A percentile compares a stretch with the other conserved stretches of the same genome.
These are phyloP conservation scores for Setaria italica DNA, from an alignment of 202 grass and related monocot genomes.

Conservation along the genomic window DNA sequence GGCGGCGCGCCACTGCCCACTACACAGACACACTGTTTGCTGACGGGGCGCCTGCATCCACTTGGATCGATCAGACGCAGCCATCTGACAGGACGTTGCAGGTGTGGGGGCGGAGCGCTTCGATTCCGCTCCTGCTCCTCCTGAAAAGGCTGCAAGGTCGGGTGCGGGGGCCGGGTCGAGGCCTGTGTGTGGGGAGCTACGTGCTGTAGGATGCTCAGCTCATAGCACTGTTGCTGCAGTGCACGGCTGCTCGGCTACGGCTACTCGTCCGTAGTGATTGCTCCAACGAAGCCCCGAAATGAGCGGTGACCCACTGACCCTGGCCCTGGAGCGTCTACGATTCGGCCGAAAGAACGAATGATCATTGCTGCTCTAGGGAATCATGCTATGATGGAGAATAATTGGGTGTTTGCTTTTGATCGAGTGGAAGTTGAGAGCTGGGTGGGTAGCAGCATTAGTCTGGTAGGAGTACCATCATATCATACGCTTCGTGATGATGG, in stretches of 20 bases:
- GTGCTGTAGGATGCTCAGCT: not conserved
- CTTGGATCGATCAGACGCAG: conserved; percentile 16
- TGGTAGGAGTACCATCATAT: not conserved
- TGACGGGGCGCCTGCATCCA: not conserved
- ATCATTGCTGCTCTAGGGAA: not conserved
- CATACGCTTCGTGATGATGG: not conserved
- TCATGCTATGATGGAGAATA: conserved; percentile 5
- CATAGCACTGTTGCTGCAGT: not conserved
- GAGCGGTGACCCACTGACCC: not conserved
- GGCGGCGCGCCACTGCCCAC: not conserved
- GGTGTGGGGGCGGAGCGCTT: not conserved
- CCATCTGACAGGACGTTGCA: conserved; percentile 17
- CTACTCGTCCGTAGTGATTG: not conserved
- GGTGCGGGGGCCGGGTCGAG: not conserved
- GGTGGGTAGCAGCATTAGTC: not conserved
- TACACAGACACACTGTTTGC: not conserved
- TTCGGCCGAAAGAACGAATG: conserved; percentile 6
- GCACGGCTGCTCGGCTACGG: not conserved
- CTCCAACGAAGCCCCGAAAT: not conserved
- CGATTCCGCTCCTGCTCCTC: not conserved
- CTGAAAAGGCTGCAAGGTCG: not conserved
- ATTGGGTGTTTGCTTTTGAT: conserved; percentile 7
- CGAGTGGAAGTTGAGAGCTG: not conserved
- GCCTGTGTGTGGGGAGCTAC: not conserved
- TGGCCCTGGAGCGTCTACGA: no score